Evolutionary conservation across 2,329 filamentous ascomycete genomes (phyloP), one percentile per base, ranked within the genome.

Genomic region (Cercospora sojina): DNA sequence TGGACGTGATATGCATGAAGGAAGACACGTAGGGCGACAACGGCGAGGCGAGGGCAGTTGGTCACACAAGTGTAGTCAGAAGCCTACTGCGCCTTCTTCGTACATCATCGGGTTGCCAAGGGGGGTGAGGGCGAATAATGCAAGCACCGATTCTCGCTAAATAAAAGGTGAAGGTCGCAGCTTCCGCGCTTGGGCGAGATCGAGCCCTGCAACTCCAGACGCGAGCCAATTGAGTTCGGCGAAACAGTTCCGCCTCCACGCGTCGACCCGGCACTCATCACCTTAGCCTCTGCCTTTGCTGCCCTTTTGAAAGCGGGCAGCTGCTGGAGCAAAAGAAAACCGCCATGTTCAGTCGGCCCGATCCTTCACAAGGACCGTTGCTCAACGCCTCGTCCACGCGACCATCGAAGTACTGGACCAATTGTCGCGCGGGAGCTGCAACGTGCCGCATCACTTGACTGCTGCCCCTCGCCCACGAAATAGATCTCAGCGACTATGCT

Each of bases 81-180:
- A 57, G 53, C 18, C 12, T 57, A 57, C 53, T 57, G 53, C 53
- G 53, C 53, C 53, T 35, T 57, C 53, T 57, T 57, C 53, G 53
- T 20, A 29, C 53, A 57, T 57, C 53, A 57, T 57, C 53, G 53
- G 53, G 53, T 57, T 57, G 53, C 53, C 53, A 18, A 57, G 53
- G 53, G 53, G 51, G 53, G 16, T 31, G n/a, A 57, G 51, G 53
- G 16, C 18, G n/a, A 57, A 57, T 35, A 57, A 57, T 35, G 16
- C 53, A 57, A 35, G 53, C 31, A 27, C 47, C 23, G 47, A 51
- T 23, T 51, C 47, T 51, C 47, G 23, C 47, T 51, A 23, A 13
- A 6, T 10, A 35, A 27, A 51, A 27, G 47, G 47, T 57, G 51
- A 27, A 57, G 53, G 20, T 57, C 53, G 31, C 53, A 55, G 51